A percentile compares a stretch with the other conserved stretches of the same genome.
These are phyloP conservation scores for Lentinula edodes DNA, from an alignment of 768 basidiomycete species.

Conservation along the genomic window DNA sequence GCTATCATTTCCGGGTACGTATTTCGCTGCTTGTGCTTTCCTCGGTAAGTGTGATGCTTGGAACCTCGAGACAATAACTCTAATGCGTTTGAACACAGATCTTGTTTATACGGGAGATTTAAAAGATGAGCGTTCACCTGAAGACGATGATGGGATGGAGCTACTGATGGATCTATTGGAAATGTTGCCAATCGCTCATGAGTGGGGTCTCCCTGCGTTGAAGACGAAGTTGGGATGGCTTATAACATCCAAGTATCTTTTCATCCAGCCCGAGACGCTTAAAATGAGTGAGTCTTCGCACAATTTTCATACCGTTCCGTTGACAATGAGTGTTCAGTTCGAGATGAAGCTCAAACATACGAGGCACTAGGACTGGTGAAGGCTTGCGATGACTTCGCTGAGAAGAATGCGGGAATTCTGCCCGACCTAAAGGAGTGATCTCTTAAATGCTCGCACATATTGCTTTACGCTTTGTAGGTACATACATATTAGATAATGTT, in stretches of 20 bases:
- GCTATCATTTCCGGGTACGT: conserved; percentile 1
- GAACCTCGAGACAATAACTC: neutral
- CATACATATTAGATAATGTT: too few relatives aligned
- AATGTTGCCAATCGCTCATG: neutral
- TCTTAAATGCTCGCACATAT: too few relatives aligned
- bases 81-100: neutral
- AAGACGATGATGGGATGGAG: neutral
- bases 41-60: neutral
- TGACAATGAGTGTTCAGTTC: neutral
- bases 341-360: neutral
- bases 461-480: too few relatives aligned
- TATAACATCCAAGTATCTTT: neutral
- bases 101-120: conserved; percentile 3
- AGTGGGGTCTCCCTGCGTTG: neutral
- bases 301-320: neutral
- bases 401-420: conserved; percentile 1
- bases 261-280: conserved; percentile 3
- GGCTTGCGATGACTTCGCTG: neutral
- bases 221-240: neutral
- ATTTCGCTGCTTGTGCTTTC: conserved; percentile 2
- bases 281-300: neutral
- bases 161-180: neutral
- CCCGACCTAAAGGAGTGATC: neutral
- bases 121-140: neutral
- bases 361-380: neutral